Evolutionary conservation across 768 basidiomycete species (phyloP), one percentile per base, ranked within the genome.

Genomic region (Collybia sordida): DNA sequence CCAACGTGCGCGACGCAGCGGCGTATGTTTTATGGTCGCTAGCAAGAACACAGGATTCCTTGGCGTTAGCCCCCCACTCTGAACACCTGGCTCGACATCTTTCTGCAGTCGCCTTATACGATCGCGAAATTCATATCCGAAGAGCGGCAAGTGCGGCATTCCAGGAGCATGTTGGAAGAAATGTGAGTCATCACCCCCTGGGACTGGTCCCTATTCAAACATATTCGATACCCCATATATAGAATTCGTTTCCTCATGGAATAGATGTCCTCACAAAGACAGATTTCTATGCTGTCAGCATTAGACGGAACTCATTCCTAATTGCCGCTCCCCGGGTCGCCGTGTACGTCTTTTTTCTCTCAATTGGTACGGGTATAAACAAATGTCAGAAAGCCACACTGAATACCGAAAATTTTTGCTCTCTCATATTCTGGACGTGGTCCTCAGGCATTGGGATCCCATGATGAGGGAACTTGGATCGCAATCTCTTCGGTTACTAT

Each of bases 101-200:
- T 51, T 82, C 86, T n/a, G 80, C 82, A 19, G 88, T 92, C 21
- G 83, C 96, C 1, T 71, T 93, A 24, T 95, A 84, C 63, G 97
- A 99, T 72, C 82, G 97, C 25, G 97, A 99, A 67, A 84, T 98
- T 23, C 91, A 93, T 53, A 93, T 99, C 48, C 81, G 97, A 21
- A 74, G 97, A 56, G 96, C 97, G 12, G 95, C 95, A 11, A 98
- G 96, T 66, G 97, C 97, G 15, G 92, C 95, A 11, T 98, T 92
- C 64, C 97, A 99, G 68, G 97, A 99, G 71, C 87, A 88, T 61
- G 97, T 98, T 34, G 97, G 97, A 11, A 76, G 97, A 63, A 88
- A 88, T 72, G 96, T 97, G 61, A 66, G 86, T 67, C 22, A 41
- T 46, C n/a, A n/a, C 9, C 31, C 31, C 14, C 4, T 31, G 9